These are phyloP conservation scores for Eucalyptus paniculata DNA, from an alignment of 345 rosid species.

Conservation along the genomic window DNA sequence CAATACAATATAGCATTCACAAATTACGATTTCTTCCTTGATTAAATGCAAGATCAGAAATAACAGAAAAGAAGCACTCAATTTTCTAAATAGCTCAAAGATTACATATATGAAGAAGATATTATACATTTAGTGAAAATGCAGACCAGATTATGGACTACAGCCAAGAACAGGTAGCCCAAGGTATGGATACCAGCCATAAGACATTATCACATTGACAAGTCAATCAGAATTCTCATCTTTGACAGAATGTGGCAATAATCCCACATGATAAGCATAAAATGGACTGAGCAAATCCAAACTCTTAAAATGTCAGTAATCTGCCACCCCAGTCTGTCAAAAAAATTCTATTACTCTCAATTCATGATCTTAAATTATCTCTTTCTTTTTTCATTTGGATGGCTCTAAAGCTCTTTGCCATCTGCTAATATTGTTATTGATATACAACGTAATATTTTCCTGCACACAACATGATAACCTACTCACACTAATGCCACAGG, in stretches of 20 bases:
- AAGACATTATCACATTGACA: not conserved
- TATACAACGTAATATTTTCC: not conserved
- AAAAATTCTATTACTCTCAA: not conserved
- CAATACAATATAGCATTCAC: not conserved
- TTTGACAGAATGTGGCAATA: not conserved
- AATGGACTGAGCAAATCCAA: not conserved
- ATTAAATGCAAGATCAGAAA: not conserved
- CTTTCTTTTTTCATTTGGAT: not conserved
- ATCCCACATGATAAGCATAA: not conserved
- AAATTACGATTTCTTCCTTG: not conserved
- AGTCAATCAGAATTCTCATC: not conserved
- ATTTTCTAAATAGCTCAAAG: not conserved
- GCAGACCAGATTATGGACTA: not conserved
- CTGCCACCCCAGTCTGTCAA: not conserved
- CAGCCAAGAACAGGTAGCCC: not conserved
- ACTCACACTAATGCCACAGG: fast-evolving
- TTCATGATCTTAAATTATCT: not conserved
- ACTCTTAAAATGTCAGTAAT: not conserved
- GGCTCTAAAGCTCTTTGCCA: not conserved
- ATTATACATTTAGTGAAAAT: not conserved
- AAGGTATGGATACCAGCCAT: not conserved
- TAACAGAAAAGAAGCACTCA: not conserved
- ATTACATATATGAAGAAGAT: not conserved
- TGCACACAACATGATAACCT: not conserved
- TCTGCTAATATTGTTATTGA: not conserved